phyloP scores from a whole-genome alignment of 2,329 filamentous ascomycete genomes.

The Penicillium polonicum region DNA sequence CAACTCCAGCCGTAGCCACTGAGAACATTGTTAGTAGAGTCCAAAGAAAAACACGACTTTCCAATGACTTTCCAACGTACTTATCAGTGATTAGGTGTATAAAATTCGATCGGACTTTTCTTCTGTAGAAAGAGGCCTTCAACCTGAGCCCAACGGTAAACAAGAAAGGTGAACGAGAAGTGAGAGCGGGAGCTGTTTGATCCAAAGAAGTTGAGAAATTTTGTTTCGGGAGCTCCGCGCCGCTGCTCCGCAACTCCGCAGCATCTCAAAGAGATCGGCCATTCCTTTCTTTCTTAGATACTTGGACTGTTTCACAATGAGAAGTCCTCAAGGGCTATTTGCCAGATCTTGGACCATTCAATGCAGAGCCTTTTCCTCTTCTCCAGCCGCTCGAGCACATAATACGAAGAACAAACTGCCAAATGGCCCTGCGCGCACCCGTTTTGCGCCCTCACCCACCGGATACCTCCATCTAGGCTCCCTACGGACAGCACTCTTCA shows the following conservation, averaged over 20 bases:
- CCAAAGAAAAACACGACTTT: conserved; percentile 3
- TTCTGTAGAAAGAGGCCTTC: not conserved
- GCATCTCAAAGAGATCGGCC: conserved; percentile 8
- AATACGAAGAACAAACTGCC: conserved; percentile 44
- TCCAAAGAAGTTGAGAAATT: conserved; percentile 21
- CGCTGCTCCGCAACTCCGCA: conserved; percentile 21
- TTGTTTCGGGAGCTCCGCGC: conserved; percentile 26
- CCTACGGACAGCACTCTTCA: conserved; percentile 89
- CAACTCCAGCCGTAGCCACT: conserved; percentile 46
- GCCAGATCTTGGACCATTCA: conserved; percentile 37
- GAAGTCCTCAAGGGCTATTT: conserved; percentile 26
- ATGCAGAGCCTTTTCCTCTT: conserved; percentile 37
- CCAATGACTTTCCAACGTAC: not conserved
- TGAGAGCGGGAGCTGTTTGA: conserved; percentile 5
- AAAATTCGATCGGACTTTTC: not conserved
- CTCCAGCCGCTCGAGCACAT: conserved; percentile 26
- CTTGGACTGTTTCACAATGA: conserved; percentile 26
- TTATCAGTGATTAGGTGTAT: not conserved
- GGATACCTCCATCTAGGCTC: conserved; percentile 92
- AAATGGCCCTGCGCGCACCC: conserved; percentile 65
- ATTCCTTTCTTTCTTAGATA: not conserved
- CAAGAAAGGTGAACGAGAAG: conserved; percentile 7
- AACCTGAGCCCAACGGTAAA: not conserved
- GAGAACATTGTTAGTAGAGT: conserved; percentile 20
- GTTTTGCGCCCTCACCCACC: conserved; percentile 94